These are phyloP conservation scores for Achlya hypogyna DNA, from an alignment of 352 stramenopile species.

Conservation along the genomic window DNA sequence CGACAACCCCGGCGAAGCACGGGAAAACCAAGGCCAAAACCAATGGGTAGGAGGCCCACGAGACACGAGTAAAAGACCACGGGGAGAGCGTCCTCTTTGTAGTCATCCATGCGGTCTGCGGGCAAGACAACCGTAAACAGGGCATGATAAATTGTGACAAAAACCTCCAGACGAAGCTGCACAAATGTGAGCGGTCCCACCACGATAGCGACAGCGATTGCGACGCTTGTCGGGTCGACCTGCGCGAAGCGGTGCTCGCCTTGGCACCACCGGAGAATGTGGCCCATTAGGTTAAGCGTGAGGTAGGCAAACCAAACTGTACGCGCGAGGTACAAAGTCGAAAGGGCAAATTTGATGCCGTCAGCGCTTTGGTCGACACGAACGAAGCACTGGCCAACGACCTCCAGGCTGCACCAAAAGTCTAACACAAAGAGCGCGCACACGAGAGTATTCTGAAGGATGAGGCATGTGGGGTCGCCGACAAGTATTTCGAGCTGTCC, in stretches of 20 bases:
- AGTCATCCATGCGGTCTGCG: not conserved
- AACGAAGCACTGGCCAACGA: not conserved
- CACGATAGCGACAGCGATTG: not conserved
- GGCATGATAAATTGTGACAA: not conserved
- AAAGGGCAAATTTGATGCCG: not conserved
- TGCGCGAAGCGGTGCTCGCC: not conserved
- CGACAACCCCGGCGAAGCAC: no score
- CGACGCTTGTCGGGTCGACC: not conserved
- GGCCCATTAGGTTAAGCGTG: not conserved
- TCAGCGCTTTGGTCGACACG: slow-evolving; percentile 1
- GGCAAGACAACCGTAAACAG: not conserved
- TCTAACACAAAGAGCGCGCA: slow-evolving; percentile 7
- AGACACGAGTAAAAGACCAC: not conserved
- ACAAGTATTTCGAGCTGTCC: not conserved
- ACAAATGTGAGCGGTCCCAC: not conserved
- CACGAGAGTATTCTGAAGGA: slow-evolving; percentile 2
- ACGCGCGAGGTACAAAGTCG: not conserved
- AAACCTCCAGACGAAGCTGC: not conserved
- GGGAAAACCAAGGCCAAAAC: no score
- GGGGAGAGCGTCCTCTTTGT: not conserved
- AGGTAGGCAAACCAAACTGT: slow-evolving; percentile 7
- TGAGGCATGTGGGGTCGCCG: slow-evolving; percentile 2
- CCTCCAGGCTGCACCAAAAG: not conserved
- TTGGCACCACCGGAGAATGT: not conserved
- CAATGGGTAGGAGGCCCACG: not conserved